These are phyloP conservation scores for Leccinum rimulosum DNA, from an alignment of 768 basidiomycete genomes.

Conservation along the genomic window DNA sequence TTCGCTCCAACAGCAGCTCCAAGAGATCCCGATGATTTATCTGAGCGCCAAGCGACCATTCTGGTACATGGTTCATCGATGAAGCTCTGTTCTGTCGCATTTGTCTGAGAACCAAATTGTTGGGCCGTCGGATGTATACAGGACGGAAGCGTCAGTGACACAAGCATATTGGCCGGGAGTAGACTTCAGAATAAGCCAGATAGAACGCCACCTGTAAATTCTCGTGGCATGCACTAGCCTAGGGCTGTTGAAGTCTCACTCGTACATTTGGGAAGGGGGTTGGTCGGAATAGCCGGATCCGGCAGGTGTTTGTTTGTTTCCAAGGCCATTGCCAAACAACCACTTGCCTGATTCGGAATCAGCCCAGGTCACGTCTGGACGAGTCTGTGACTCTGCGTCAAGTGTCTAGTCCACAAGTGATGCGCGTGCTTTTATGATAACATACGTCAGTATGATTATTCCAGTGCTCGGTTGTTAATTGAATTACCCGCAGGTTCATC, in stretches of 20 bases:
- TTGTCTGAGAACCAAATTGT: conserved; percentile 7
- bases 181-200: background rate
- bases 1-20: conserved; percentile 22
- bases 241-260: background rate
- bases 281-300: conserved; percentile 8
- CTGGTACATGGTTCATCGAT: conserved; percentile 18
- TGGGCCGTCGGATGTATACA: conserved; percentile 14
- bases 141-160: conserved; percentile 24
- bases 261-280: background rate
- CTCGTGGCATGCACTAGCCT: conserved; percentile 7
- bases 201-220: background rate
- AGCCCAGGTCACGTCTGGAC: background rate
- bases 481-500: background rate
- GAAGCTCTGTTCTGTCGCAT: conserved; percentile 24
- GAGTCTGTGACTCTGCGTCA: background rate
- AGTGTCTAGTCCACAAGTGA: background rate
- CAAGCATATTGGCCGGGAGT: conserved; percentile 17
- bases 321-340: conserved; percentile 29
- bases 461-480: background rate
- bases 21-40: conserved; percentile 5
- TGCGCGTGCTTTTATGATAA: background rate
- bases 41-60: conserved; percentile 19
- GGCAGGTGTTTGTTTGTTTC: conserved; percentile 29
- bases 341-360: conserved; percentile 3
- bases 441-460: background rate